Evolutionary conservation across 768 basidiomycete genomes (phyloP).

Genomic region (Boletus rubescentipes): DNA sequence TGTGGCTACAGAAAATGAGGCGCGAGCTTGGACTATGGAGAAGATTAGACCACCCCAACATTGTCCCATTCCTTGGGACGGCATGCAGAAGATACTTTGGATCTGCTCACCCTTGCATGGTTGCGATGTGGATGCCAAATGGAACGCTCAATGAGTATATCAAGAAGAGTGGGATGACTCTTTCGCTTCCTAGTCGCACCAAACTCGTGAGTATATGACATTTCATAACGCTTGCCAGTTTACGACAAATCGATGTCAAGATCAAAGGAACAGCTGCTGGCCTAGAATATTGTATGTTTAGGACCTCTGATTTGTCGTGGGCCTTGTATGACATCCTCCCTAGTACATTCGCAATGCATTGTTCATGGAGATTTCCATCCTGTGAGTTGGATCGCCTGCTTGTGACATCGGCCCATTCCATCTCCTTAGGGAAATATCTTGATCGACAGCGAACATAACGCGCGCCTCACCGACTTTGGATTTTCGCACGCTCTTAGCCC

Average conservation of each 20-base stretch:
- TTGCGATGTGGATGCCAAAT: constrained; percentile 8
- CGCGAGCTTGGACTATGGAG: constrained; percentile 10
- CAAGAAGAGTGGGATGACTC: not conserved
- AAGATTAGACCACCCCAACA: constrained; percentile 5
- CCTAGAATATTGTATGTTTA: not conserved
- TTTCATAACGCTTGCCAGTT: not conserved
- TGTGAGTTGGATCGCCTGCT: not conserved
- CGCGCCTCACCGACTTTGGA: constrained; percentile 5
- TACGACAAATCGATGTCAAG: not conserved
- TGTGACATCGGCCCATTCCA: not conserved
- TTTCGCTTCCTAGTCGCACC: not conserved
- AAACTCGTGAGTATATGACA: not conserved
- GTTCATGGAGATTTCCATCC: constrained; percentile 12
- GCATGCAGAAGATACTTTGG: not conserved
- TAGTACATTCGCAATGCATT: not conserved
- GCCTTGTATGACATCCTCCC: not conserved
- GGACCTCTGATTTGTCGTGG: not conserved
- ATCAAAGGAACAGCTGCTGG: not conserved
- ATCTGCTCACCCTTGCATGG: constrained; percentile 6
- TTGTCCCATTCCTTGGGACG: constrained; percentile 6
- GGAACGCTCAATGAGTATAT: not conserved
- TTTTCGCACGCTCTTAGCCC: not conserved
- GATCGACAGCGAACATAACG: not conserved
- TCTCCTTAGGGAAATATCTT: not conserved
- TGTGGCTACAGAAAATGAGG: not conserved